Evolutionary conservation across 148 eudicot genomes (phyloP).

Genomic region (Nyssa sinensis): DNA sequence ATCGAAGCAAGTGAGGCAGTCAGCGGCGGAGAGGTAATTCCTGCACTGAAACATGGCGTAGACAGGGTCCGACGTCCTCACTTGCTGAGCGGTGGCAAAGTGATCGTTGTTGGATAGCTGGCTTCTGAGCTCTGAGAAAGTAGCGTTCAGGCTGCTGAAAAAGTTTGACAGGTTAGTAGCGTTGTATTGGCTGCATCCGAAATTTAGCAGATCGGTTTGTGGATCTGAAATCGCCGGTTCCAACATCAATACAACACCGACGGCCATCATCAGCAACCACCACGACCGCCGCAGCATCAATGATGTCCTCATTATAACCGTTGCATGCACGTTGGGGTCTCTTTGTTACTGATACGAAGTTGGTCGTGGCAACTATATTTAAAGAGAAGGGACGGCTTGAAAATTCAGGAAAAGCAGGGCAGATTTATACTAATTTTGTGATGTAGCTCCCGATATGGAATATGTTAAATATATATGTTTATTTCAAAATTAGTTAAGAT

Average conservation of each 20-base stretch:
- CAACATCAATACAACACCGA: slow-evolving; percentile 3
- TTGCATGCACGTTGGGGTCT: too few relatives aligned
- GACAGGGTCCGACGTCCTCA: slow-evolving; percentile 19
- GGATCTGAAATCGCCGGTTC: slow-evolving; percentile 14
- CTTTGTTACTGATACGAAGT: too few relatives aligned
- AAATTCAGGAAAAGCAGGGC: too few relatives aligned
- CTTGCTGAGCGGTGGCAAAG: slow-evolving; percentile 23
- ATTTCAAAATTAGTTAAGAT: too few relatives aligned
- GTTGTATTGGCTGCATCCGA: slow-evolving; percentile 29
- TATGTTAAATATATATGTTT: too few relatives aligned
- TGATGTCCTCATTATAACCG: background rate
- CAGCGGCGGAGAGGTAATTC: slow-evolving; percentile 23
- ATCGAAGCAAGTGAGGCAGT: slow-evolving; percentile 24
- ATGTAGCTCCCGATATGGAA: too few relatives aligned
- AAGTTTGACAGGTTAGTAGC: slow-evolving; percentile 19
- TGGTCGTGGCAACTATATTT: too few relatives aligned
- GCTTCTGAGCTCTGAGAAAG: slow-evolving; percentile 11
- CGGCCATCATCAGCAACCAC: background rate
- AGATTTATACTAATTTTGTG: too few relatives aligned
- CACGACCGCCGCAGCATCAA: background rate
- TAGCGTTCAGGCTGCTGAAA: slow-evolving; percentile 19
- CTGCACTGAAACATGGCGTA: slow-evolving; percentile 36
- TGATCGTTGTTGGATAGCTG: background rate
- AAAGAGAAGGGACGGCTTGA: too few relatives aligned
- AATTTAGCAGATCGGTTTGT: slow-evolving; percentile 26